Evolutionary conservation across 352 stramenopile species (phyloP).

Genomic region (Globisporangium spinosum): DNA sequence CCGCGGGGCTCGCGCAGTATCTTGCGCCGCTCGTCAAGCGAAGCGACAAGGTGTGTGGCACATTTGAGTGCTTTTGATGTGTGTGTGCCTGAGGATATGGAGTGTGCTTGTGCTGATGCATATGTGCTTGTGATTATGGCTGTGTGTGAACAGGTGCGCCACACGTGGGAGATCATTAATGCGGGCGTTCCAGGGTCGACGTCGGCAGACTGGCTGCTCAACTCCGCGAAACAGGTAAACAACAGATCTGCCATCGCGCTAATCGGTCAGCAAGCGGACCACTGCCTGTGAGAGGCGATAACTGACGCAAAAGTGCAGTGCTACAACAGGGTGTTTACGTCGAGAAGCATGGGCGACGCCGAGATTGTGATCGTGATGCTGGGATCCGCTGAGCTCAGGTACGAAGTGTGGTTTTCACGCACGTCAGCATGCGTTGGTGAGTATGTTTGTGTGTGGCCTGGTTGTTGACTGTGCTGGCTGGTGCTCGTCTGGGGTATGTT

Average conservation of each 20-base stretch:
- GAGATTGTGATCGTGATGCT: slow-evolving; percentile 80
- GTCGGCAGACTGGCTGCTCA: slow-evolving; percentile 65
- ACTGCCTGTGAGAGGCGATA: background rate
- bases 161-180: slow-evolving; percentile 82
- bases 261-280: background rate
- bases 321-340: slow-evolving; percentile 67
- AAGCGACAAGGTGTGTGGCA: slow-evolving; percentile 50
- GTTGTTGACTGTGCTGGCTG: background rate
- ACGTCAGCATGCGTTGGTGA: background rate
- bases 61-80: background rate
- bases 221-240: slow-evolving; percentile 52
- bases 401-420: background rate
- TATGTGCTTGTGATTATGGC: background rate
- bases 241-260: background rate
- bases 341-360: slow-evolving; percentile 49
- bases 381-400: slow-evolving; percentile 68
- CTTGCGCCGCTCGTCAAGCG: slow-evolving; percentile 42
- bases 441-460: background rate
- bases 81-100: background rate
- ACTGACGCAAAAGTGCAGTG: slow-evolving; percentile 27
- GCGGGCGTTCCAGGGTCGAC: slow-evolving; percentile 56
- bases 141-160: slow-evolving; percentile 46
- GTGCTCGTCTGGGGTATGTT: background rate
- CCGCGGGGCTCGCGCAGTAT: slow-evolving; percentile 50
- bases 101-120: background rate